These are phyloP conservation scores for Eucalyptus decipiens DNA, from an alignment of 345 rosid species.

Conservation along the genomic window DNA sequence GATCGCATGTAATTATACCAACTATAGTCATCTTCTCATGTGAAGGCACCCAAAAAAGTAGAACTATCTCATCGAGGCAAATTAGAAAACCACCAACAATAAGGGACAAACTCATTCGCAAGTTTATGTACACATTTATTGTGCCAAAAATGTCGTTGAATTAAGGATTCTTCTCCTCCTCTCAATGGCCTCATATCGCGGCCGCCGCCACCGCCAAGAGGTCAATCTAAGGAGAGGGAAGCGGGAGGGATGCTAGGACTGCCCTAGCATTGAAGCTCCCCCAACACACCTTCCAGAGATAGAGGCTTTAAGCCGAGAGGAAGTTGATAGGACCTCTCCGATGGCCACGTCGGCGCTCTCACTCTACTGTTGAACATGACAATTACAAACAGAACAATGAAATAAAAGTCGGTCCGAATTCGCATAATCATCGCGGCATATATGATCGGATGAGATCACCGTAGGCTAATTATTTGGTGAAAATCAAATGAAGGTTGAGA, in stretches of 20 bases:
- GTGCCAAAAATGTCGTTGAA: conserved; percentile 2
- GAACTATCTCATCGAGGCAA: not conserved
- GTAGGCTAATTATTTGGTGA: fast-evolving
- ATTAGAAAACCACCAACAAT: not conserved
- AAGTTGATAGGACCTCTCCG: conserved; percentile 59
- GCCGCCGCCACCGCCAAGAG: fast-evolving
- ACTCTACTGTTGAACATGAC: conserved; percentile 20
- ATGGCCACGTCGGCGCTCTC: conserved; percentile 70
- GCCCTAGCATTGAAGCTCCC: conserved; percentile 72
- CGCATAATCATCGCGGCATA: fast-evolving
- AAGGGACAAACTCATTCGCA: not conserved
- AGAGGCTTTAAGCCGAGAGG: conserved; percentile 78
- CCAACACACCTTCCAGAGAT: conserved; percentile 48
- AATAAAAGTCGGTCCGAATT: not conserved
- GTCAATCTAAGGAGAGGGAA: conserved; percentile 13
- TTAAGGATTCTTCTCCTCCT: not conserved
- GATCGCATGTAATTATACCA: no score
- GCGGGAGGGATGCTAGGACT: conserved; percentile 49
- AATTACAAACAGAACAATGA: not conserved
- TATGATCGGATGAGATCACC: fast-evolving
- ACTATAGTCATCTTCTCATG: not conserved
- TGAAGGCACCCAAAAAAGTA: not conserved
- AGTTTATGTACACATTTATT: not conserved
- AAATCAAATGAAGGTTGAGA: conserved; percentile 33
- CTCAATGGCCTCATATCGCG: not conserved